Conservation (phyloP, 768 basidiomycete species). For the Paxillus involutus region DNA sequence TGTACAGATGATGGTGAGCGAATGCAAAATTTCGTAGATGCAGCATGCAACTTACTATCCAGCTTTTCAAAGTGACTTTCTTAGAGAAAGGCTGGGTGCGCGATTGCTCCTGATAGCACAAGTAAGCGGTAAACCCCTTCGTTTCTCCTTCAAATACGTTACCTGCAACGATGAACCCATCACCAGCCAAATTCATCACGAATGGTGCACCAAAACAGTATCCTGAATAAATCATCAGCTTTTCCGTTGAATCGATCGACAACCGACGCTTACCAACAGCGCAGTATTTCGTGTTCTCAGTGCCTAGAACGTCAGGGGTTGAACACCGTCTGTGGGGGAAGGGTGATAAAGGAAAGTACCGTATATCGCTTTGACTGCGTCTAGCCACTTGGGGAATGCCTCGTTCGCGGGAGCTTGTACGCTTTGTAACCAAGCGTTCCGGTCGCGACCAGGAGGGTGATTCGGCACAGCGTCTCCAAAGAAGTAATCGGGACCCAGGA, state of each 20-base stretch:
- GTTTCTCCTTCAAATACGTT: constrained; percentile 1
- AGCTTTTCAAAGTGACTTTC: constrained; percentile 53
- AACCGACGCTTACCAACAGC: constrained; percentile 39
- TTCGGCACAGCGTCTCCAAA: constrained; percentile 45
- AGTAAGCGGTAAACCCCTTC: not conserved
- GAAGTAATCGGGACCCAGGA: constrained; percentile 62
- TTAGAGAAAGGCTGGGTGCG: constrained; percentile 50
- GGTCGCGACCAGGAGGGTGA: constrained; percentile 33
- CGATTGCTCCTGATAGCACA: constrained; percentile 41
- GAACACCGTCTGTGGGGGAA: not conserved
- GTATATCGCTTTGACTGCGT: constrained; percentile 46
- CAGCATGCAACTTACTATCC: constrained; percentile 35
- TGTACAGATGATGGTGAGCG: not conserved
- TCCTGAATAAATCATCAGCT: constrained; percentile 29
- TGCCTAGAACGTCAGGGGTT: constrained; percentile 13
- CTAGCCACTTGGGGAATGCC: constrained; percentile 49
- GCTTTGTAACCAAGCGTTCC: constrained; percentile 38
- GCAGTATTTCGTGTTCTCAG: constrained; percentile 36
- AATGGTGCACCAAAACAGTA: constrained; percentile 58
- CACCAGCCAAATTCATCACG: constrained; percentile 43
- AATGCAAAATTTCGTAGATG: not conserved
- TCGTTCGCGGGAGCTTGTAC: constrained; percentile 33
- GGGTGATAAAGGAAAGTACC: constrained; percentile 30
- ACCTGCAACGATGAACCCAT: constrained; percentile 47
- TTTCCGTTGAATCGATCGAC: not conserved